Base-by-base conservation (phyloP, 1,139 yeast genomes). In the Chernovozyma aurita region DNA sequence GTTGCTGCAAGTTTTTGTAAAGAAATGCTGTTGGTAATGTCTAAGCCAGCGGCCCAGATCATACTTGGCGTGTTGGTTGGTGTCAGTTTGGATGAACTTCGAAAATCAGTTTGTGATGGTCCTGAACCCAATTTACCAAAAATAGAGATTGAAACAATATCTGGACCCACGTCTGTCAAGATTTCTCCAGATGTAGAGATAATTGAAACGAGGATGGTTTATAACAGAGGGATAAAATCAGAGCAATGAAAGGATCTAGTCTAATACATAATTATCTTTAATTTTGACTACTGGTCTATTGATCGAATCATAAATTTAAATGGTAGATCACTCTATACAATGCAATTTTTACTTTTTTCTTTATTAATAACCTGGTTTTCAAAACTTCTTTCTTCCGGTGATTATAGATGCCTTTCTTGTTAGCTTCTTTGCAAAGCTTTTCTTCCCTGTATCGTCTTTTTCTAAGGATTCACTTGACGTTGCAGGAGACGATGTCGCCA, bases 11-110 rank as follows among this genome's bases (percentile, higher is more conserved):
- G 85, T 2, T 76, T 75, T 39, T 92, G 98, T 59, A 77, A 79
- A 38, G 98, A 92, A 55, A 73, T 76, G 49, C 80, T 85, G 55
- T 61, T 82, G 36, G 97, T 92, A 5, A 65, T 90, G 48, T 87
- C 96, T 0, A 90, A 90, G 49, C 83, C 85, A 3, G 97, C 95
- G 0, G 88, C 96, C 0, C 61, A 76, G n/a, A 67, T 92, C 1
- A 77, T 92, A 3, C 51, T 90, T 12, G 80, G 76, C 12, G 53
- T 70, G 39, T 59, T 80, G 31, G 60, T 81, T n/a, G 67, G 65
- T 0, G 37, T 59, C 26, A 78, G 79, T 40, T 49, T 75, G 35
- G 70, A 71, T 18, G 50, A 44, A 18, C 36, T 69, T n/a, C 43
- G 45, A 18, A 41, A 49, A 1, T 48, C 59, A 3, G 72, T 87